Conservation (phyloP, 2,329 filamentous ascomycete species). For the Aspergillus ustus region DNA sequence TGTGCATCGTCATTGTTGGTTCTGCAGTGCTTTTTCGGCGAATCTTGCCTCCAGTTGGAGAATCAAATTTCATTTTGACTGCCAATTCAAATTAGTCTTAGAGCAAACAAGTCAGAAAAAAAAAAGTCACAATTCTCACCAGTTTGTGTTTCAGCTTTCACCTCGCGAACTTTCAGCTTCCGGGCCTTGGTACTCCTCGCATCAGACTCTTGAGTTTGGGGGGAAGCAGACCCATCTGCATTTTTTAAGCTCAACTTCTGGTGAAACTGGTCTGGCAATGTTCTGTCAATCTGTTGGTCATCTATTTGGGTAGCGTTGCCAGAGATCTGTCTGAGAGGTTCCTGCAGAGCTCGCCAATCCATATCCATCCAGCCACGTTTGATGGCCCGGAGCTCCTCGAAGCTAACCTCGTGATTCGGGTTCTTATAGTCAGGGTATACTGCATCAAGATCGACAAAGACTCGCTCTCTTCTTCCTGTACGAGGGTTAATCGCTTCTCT, state of each 20-base stretch:
- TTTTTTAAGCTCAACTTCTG: constrained; percentile 38
- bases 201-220: constrained; percentile 27
- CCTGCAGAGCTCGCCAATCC: constrained; percentile 55
- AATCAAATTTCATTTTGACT: constrained; percentile 94
- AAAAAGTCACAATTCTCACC: constrained; percentile 59
- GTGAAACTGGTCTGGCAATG: constrained; percentile 36
- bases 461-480: constrained; percentile 81
- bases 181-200: constrained; percentile 54
- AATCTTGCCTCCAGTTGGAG: constrained; percentile 82
- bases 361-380: constrained; percentile 69
- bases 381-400: constrained; percentile 86
- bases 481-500: constrained; percentile 82
- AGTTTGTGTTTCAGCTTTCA: constrained; percentile 86
- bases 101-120: no score
- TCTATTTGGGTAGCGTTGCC: constrained; percentile 37
- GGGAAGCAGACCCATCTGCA: constrained; percentile 20
- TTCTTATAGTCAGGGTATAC: constrained; percentile 80
- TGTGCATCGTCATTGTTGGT: constrained; percentile 98
- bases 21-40: constrained; percentile 77
- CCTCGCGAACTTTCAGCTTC: constrained; percentile 80
- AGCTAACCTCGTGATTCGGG: constrained; percentile 76
- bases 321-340: constrained; percentile 62
- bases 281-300: constrained; percentile 27
- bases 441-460: constrained; percentile 83
- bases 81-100: constrained; percentile 10